These are phyloP conservation scores for Melampsora larici-populina DNA, from an alignment of 1,284 basidiomycete genomes.

Conservation along the genomic window DNA sequence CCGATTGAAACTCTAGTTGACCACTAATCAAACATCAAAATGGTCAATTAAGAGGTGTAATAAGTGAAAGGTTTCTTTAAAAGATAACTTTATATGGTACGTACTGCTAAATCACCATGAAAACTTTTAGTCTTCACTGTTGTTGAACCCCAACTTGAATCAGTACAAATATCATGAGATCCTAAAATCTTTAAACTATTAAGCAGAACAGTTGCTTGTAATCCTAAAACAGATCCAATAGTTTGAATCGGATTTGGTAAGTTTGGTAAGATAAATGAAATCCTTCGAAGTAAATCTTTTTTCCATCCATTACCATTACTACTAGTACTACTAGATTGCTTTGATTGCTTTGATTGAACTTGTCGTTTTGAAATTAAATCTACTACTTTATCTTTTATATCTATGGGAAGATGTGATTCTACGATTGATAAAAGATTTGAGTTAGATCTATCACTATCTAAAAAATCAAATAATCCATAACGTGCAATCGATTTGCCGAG, in stretches of 20 bases:
- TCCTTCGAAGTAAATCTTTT: not conserved
- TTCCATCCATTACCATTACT: too few relatives aligned
- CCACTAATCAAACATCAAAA: constrained; percentile 11
- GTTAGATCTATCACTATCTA: constrained; percentile 13
- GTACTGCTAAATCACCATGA: constrained; percentile 29
- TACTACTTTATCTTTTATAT: not conserved
- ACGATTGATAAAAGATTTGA: constrained; percentile 29
- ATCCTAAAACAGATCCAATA: not conserved
- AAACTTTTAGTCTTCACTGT: constrained; percentile 38
- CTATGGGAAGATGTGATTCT: constrained; percentile 14
- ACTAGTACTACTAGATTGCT: too few relatives aligned
- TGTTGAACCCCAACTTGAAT: constrained; percentile 20
- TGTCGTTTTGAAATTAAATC: not conserved
- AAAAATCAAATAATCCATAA: constrained; percentile 28
- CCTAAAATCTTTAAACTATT: not conserved
- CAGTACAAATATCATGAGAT: constrained; percentile 3
- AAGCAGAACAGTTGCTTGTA: not conserved
- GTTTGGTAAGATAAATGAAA: not conserved
- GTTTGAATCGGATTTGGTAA: constrained; percentile 7
- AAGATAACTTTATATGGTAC: not conserved
- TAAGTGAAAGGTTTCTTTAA: too few relatives aligned
- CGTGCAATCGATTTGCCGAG: constrained; percentile 32
- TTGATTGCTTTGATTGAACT: not conserved
- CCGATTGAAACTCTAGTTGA: constrained; percentile 27
- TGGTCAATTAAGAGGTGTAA: too few relatives aligned